Evolutionary conservation across 805 yeast genomes (phyloP), one percentile per base, ranked within the genome.

Genomic region (Saccharomycopsis schoenii): DNA sequence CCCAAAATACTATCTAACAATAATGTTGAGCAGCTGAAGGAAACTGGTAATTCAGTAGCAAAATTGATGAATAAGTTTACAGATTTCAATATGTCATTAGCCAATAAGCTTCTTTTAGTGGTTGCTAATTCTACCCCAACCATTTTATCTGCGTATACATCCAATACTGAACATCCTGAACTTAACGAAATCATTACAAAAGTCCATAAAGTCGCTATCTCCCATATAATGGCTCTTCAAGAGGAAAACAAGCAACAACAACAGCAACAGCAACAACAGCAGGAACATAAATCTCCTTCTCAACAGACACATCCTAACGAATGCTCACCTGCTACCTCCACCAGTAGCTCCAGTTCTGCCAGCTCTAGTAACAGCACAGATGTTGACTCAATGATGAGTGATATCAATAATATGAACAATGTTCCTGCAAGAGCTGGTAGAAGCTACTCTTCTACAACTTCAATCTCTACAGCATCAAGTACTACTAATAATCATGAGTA

Each of bases 71-170:
- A 80, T 58, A 75, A 73, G 64, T 80, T 80, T 12, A 77, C 75
- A 64, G 81, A 77, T 61, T 80, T 77, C 64, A 80, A 77, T 62
- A 78, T 78, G 81, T 74, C 69, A 65, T 72, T 77, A 60, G 81
- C 78, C 62, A 80, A 78, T 51, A 75, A 80, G 59, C 76, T 61
- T 73, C 79, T 36, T 67, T 69, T 57, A 56, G 63, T 57, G 64
- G 63, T 64, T 17, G 66, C 66, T 14, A 64, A 64, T 50, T 63
- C 55, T 41, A 61, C 66, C 4, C 60, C 61, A 34, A 62, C 64
- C 15, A 58, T 64, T 39, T 50, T 64, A 29, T 60, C 58, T 40
- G 56, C 58, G 6, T 64, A 61, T 47, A 61, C 62, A 17, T 40
- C 62, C 12, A 42, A 42, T n/a, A 47, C 61, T 15, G 64, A 61